These are phyloP conservation scores for Scheffersomyces lignosus DNA, from an alignment of 805 yeast species.

Conservation along the genomic window DNA sequence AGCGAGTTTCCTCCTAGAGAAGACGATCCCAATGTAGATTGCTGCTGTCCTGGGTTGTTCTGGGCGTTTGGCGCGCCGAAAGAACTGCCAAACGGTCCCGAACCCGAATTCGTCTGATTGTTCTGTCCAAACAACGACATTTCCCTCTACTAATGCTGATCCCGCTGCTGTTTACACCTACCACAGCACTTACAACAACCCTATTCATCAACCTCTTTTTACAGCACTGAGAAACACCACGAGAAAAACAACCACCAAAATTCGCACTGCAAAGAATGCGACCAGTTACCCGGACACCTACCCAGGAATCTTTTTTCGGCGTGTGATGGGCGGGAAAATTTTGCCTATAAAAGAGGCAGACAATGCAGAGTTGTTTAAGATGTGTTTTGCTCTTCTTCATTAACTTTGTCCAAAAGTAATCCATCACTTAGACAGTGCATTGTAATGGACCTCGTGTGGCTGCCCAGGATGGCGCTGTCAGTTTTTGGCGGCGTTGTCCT, in stretches of 20 bases:
- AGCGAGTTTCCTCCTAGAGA: too few species aligned
- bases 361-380: constrained; percentile 1
- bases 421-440: constrained; percentile 74
- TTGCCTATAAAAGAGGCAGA: neutral
- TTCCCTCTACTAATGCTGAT: too few species aligned
- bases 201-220: too few species aligned
- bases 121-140: constrained; percentile 2
- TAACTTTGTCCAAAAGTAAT: constrained; percentile 67
- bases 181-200: too few species aligned
- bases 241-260: too few species aligned
- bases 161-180: too few species aligned
- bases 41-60: neutral
- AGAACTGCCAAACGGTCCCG: constrained; percentile 7
- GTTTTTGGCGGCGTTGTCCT: constrained; percentile 27
- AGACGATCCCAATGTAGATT: neutral
- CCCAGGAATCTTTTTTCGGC: too few species aligned
- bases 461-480: constrained; percentile 21
- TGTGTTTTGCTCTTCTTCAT: constrained; percentile 19
- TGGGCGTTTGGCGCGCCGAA: too few species aligned
- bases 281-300: too few species aligned
- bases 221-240: too few species aligned
- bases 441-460: constrained; percentile 25
- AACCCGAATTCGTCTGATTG: neutral
- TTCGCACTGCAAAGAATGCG: too few species aligned
- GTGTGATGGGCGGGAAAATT: too few species aligned